Evolutionary conservation across 2,329 filamentous ascomycete species (phyloP), one percentile per base, ranked within the genome.

Genomic region (Hortaea sp.): DNA sequence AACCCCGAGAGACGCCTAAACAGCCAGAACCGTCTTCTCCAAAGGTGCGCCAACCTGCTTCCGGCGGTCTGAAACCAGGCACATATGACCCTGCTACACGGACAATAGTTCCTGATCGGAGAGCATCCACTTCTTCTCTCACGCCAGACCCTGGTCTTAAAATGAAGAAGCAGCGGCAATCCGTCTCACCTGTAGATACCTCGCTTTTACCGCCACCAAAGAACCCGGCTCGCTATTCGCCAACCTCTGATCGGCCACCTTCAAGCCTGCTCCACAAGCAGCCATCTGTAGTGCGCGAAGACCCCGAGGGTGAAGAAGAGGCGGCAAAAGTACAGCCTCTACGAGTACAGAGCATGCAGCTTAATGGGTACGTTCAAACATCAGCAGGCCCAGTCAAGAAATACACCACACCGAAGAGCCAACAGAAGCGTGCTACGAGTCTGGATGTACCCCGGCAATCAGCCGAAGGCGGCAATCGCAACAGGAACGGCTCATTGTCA

Each of bases 401-500:
- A 7, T 60, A 57, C 41, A 48, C 50, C 3, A 47, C 53, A 9
- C 47, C 53, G 1, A 46, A 46, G 27, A 35, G 42, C 7, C 32
- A 40, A 29, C 54, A 57, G 43, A 48, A 53, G 29, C 55, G 62
- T 41, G 57, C 61, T 7, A 51, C 51, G 12, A 63, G 60, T 45
- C 55, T 66, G 3, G 62, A 65, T 38, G 55, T 65, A 5, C 62
- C 63, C 20, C 49, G 53, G n/a, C 47, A 42, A 9, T 37, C 41
- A 40, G 46, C 20, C 42, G 49, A 29, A 51, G 55, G 49, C 27
- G 54, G 47, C 9, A 35, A 35, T n/a, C 54, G 60, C 9, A 52
- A 52, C 13, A 52, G 57, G n/a, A 55, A 56, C n/a, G 53, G 42
- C 5, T 63, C 60, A 10, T 58, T 72, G 44, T 88, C 83, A 53